These are phyloP conservation scores for Thecaphora thlaspeos DNA, from an alignment of 1,284 basidiomycete genomes.

Conservation along the genomic window DNA sequence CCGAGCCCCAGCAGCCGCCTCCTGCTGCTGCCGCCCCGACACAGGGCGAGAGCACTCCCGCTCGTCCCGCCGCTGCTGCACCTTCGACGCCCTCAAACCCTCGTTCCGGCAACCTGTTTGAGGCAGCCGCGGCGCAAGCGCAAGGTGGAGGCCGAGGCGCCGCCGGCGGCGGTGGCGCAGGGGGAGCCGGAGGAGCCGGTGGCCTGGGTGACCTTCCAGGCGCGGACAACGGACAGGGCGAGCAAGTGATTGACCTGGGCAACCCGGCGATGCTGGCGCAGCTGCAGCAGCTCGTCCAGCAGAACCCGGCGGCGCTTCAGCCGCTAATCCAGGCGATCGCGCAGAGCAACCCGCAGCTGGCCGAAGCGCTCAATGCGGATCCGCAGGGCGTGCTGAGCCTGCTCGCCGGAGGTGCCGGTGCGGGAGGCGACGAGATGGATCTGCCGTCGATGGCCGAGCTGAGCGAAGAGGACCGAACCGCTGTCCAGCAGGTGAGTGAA, in stretches of 20 bases:
- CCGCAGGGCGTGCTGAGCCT: constrained; percentile 53
- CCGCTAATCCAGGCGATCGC: constrained; percentile 55
- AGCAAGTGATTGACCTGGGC: constrained; percentile 51
- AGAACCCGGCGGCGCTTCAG: constrained; percentile 55
- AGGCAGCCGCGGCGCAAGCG: constrained; percentile 56
- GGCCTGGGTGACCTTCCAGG: constrained; percentile 31
- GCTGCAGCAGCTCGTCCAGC: constrained; percentile 49
- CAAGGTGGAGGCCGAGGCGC: constrained; percentile 26
- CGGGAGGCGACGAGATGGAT: constrained; percentile 44
- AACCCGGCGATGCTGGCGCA: constrained; percentile 55
- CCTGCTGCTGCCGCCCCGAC: constrained; percentile 57
- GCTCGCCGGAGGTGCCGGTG: constrained; percentile 40
- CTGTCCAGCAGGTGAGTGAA: constrained; percentile 43
- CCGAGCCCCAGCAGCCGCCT: constrained; percentile 22
- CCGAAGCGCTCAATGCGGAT: constrained; percentile 51
- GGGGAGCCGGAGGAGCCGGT: constrained; percentile 10
- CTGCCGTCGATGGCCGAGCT: constrained; percentile 45
- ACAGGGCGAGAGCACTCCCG: constrained; percentile 71
- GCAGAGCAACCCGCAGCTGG: constrained; percentile 54
- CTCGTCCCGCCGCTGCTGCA: constrained; percentile 64
- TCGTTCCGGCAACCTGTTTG: constrained; percentile 58
- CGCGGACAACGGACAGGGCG: constrained; percentile 48
- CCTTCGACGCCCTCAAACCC: constrained; percentile 59
- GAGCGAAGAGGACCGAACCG: constrained; percentile 37
- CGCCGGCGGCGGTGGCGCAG: constrained; percentile 11